These are phyloP conservation scores for Sugiyamaella americana DNA, from an alignment of 805 yeast species.

Conservation along the genomic window DNA sequence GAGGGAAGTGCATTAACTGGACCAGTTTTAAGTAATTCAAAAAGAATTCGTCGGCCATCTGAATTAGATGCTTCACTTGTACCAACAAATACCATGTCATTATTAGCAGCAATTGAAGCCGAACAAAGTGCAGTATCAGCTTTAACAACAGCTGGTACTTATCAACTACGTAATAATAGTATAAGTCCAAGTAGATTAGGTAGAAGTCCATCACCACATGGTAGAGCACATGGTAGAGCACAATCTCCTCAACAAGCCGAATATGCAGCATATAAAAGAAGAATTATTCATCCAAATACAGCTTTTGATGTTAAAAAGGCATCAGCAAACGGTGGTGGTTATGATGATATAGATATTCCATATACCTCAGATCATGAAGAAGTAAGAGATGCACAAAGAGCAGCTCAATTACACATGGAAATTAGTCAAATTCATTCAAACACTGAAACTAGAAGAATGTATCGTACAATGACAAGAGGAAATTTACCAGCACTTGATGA, in stretches of 20 bases:
- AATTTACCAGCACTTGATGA: constrained; percentile 45
- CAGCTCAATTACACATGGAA: constrained; percentile 46
- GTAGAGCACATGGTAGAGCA: constrained; percentile 12
- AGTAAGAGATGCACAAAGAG: constrained; percentile 54
- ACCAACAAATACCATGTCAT: constrained; percentile 7
- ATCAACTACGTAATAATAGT: constrained; percentile 6
- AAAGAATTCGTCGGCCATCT: constrained; percentile 6
- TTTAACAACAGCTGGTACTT: constrained; percentile 19
- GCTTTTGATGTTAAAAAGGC: constrained; percentile 32
- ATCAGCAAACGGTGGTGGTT: constrained; percentile 11
- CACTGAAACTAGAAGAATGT: constrained; percentile 48
- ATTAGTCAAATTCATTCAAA: constrained; percentile 53
- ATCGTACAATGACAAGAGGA: constrained; percentile 66
- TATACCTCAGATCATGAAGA: constrained; percentile 66
- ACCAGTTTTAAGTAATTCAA: constrained; percentile 4
- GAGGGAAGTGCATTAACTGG: constrained; percentile 14
- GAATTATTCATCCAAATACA: constrained; percentile 54
- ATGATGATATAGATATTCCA: constrained; percentile 38
- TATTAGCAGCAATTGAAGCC: constrained; percentile 10
- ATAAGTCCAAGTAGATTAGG: constrained; percentile 4
- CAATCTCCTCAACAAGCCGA: constrained; percentile 38
- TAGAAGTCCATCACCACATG: constrained; percentile 19
- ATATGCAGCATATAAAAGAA: constrained; percentile 52
- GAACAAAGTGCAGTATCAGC: constrained; percentile 8
- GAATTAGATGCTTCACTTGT: constrained; percentile 1